These are phyloP conservation scores for Cryoendolithus antarcticus DNA, from an alignment of 2,329 filamentous ascomycete genomes.

Conservation along the genomic window DNA sequence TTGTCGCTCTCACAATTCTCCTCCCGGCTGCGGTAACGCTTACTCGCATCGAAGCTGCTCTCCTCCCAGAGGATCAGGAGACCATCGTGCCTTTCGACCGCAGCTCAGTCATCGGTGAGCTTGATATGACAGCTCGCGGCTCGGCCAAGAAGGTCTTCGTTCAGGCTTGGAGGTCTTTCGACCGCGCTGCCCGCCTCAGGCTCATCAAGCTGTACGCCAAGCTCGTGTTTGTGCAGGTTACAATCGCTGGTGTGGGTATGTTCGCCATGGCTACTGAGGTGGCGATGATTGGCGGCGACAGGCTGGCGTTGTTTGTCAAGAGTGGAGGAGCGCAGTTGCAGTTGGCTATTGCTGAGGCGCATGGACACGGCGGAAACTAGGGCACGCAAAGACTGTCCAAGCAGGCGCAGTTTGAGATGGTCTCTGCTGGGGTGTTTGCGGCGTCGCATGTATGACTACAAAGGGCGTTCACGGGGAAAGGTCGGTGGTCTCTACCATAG, in stretches of 20 bases:
- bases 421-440: too few species aligned
- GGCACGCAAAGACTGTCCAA: too few species aligned
- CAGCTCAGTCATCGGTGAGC: constrained; percentile 56
- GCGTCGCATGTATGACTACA: too few species aligned
- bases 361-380: too few species aligned
- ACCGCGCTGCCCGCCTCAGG: constrained; percentile 57
- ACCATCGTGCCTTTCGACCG: constrained; percentile 85
- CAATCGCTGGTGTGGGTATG: constrained; percentile 1
- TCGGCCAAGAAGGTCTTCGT: constrained; percentile 44
- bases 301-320: too few species aligned
- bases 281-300: too few species aligned
- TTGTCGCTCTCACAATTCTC: constrained; percentile 54
- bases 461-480: too few species aligned
- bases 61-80: constrained; percentile 69
- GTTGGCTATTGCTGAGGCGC: too few species aligned
- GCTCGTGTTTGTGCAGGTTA: constrained; percentile 42
- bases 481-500: too few species aligned
- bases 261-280: background rate
- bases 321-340: too few species aligned
- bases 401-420: too few species aligned
- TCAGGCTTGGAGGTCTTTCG: constrained; percentile 71
- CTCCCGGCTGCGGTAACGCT: constrained; percentile 70
- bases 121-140: constrained; percentile 59
- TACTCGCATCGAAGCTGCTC: constrained; percentile 72
- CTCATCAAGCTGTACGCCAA: constrained; percentile 66